Conservation (phyloP, 768 basidiomycete genomes). For the Hygrocybe coccinea region DNA sequence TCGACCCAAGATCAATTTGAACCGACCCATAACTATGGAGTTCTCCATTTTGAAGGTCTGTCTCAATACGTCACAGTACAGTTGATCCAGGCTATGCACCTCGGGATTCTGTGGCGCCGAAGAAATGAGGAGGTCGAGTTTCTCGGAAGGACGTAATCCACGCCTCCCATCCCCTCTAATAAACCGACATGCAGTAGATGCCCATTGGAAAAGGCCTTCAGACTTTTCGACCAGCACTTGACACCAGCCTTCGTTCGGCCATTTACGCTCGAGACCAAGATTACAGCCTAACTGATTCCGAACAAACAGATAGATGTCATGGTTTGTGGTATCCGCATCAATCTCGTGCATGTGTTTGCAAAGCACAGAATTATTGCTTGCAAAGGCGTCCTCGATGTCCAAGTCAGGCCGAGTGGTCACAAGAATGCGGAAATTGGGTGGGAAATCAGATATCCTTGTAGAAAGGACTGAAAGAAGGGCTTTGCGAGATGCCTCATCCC, state of each 20-base stretch:
- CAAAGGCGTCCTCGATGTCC: slow-evolving; percentile 13
- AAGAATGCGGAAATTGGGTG: slow-evolving; percentile 25
- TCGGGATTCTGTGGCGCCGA: not conserved
- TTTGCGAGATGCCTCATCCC: not conserved
- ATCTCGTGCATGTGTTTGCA: not conserved
- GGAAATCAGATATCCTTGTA: slow-evolving; percentile 15
- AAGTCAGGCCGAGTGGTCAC: slow-evolving; percentile 24
- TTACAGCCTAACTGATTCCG: not conserved
- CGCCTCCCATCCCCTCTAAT: slow-evolving; percentile 11
- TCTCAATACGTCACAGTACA: not conserved
- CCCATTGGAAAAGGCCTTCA: slow-evolving; percentile 32
- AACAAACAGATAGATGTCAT: not conserved
- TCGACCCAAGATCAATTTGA: not conserved
- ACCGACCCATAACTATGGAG: not conserved
- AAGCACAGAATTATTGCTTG: not conserved
- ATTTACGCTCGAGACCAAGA: slow-evolving; percentile 2
- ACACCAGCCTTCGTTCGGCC: slow-evolving; percentile 10
- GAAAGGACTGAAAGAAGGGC: not conserved
- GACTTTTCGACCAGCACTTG: slow-evolving; percentile 19
- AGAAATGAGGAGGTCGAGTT: slow-evolving; percentile 1
- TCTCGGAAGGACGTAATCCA: not conserved
- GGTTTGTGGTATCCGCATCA: not conserved
- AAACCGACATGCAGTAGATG: slow-evolving; percentile 25
- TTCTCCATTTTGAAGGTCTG: slow-evolving; percentile 1
- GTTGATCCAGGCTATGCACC: not conserved